Conservation (phyloP, 106 monocot genomes). For the Dendrobium nobile region DNA sequence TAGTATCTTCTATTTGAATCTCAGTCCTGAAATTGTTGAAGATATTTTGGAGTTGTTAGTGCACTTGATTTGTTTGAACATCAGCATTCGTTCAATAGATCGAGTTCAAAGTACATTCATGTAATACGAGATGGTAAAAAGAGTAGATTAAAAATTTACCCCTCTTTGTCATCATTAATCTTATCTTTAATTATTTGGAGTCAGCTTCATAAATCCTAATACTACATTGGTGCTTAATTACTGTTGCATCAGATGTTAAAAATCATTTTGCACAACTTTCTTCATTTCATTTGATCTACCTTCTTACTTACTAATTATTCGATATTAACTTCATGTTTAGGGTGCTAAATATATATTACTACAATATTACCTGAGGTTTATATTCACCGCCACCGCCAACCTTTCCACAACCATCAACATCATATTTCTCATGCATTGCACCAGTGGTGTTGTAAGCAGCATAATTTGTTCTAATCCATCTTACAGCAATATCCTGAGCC, state of each 20-base stretch:
- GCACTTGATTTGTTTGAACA: background rate
- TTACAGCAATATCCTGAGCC: constrained; percentile 68
- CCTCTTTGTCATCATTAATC: background rate
- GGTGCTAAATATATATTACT: background rate
- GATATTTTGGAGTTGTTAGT: no score
- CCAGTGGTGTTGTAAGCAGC: constrained; percentile 65
- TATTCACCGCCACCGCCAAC: constrained; percentile 91
- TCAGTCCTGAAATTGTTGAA: no score
- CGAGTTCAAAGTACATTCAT: background rate
- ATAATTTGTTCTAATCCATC: constrained; percentile 91
- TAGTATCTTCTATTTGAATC: no score
- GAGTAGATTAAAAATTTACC: background rate
- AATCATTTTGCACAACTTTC: no score
- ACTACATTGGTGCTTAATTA: background rate
- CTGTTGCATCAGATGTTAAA: background rate
- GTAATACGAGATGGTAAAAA: no score
- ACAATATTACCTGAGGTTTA: constrained; percentile 56
- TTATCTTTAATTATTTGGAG: background rate
- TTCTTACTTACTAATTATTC: no score
- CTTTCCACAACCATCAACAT: constrained; percentile 70
- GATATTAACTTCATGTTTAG: no score
- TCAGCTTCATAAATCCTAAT: background rate
- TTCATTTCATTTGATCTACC: no score
- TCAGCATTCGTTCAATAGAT: background rate
- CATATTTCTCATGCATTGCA: constrained; percentile 88